A percentile compares a stretch with the other conserved stretches of the same genome.
Evolutionary conservation across 2,329 filamentous ascomycete species (phyloP).

Genomic region (Incumbomyces lentus): DNA sequence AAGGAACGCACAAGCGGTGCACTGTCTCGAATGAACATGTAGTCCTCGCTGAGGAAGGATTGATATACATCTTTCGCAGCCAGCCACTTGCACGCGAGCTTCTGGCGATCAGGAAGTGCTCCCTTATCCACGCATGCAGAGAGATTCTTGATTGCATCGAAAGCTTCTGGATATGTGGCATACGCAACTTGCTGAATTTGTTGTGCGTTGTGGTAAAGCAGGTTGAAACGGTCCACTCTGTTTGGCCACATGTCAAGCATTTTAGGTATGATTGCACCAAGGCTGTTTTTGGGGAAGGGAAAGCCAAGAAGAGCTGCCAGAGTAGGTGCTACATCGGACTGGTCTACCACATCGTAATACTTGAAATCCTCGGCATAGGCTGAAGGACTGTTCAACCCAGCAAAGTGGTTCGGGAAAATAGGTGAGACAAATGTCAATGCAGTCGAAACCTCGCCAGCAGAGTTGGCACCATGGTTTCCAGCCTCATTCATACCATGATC

Average conservation of each 20-base stretch:
- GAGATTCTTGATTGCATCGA: constrained; percentile 21
- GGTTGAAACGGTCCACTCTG: constrained; percentile 48
- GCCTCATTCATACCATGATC: constrained; percentile 99
- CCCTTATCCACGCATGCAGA: background rate
- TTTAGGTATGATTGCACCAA: constrained; percentile 73
- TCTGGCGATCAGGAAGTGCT: constrained; percentile 34
- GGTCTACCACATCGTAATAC: constrained; percentile 78
- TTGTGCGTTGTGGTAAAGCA: constrained; percentile 66
- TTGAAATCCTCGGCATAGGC: constrained; percentile 51
- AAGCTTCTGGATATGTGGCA: constrained; percentile 53
- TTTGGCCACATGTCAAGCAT: constrained; percentile 66
- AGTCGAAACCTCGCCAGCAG: constrained; percentile 85
- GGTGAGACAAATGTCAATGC: constrained; percentile 86
- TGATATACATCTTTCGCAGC: constrained; percentile 10
- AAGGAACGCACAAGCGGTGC: constrained; percentile 36
- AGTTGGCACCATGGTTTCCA: constrained; percentile 91
- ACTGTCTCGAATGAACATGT: constrained; percentile 6
- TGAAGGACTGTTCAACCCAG: constrained; percentile 42
- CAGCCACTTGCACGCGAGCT: constrained; percentile 62
- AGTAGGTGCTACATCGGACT: constrained; percentile 87
- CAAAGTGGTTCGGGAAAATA: constrained; percentile 54
- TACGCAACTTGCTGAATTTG: constrained; percentile 71
- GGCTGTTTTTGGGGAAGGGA: constrained; percentile 77
- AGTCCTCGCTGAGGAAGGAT: background rate
- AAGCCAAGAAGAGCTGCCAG: constrained; percentile 78